These are phyloP conservation scores for Colletotrichum sansevieriae DNA, from an alignment of 2,329 filamentous ascomycete species.

Conservation along the genomic window DNA sequence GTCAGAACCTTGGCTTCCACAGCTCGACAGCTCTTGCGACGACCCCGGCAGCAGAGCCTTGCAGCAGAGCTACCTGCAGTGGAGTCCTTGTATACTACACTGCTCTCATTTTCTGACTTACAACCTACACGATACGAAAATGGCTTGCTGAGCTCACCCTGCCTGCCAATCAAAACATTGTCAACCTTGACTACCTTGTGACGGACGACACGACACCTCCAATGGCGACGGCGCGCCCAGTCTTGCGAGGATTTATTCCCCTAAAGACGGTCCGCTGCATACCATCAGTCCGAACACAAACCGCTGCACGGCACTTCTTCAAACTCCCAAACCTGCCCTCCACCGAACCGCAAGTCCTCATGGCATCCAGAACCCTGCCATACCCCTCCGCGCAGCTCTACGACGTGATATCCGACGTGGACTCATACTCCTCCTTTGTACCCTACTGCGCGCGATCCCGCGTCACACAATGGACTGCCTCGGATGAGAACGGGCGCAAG, in stretches of 20 bases:
- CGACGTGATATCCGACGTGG: constrained; percentile 87
- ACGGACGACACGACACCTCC: not conserved
- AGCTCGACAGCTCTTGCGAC: constrained; percentile 8
- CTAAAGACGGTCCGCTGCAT: not conserved
- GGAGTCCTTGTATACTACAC: not conserved
- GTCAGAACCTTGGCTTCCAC: constrained; percentile 3
- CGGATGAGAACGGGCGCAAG: constrained; percentile 61
- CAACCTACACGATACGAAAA: not conserved
- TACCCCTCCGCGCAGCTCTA: constrained; percentile 81
- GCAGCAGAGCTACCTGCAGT: not conserved
- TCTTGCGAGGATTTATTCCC: constrained; percentile 20
- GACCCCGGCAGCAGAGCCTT: not conserved
- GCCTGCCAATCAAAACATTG: constrained; percentile 2
- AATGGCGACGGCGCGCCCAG: constrained; percentile 28
- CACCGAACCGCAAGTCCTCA: constrained; percentile 70
- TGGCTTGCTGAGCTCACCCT: constrained; percentile 16
- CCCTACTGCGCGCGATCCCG: constrained; percentile 86
- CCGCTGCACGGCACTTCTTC: constrained; percentile 39
- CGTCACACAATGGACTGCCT: constrained; percentile 80
- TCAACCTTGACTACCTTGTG: not conserved
- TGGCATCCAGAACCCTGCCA: constrained; percentile 80
- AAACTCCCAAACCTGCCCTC: constrained; percentile 44
- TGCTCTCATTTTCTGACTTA: constrained; percentile 4
- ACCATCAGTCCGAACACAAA: not conserved
- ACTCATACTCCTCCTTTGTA: constrained; percentile 87